A percentile compares a stretch with the other conserved stretches of the same genome.
These are phyloP conservation scores for Penicillium sp. DNA, from an alignment of 2,329 filamentous ascomycete genomes.

Conservation along the genomic window DNA sequence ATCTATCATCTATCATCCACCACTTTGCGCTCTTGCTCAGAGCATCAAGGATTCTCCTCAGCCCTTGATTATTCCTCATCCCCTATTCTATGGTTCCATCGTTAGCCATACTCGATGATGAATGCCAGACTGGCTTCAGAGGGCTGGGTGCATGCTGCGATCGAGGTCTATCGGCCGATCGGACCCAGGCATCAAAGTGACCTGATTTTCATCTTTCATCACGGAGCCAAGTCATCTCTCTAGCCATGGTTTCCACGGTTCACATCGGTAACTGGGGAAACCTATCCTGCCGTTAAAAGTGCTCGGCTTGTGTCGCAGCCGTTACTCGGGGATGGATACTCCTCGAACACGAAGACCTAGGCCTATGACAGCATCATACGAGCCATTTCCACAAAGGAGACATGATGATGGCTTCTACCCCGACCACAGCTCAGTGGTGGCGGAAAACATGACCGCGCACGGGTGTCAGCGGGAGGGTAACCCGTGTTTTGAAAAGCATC, in stretches of 20 bases:
- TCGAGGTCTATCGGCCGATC: constrained; percentile 2
- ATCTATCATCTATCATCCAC: neutral
- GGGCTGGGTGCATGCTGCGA: neutral
- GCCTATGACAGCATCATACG: neutral
- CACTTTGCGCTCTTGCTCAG: neutral
- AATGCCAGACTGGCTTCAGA: neutral
- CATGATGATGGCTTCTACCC: neutral
- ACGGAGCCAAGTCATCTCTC: neutral
- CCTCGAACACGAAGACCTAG: neutral
- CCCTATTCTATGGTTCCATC: neutral
- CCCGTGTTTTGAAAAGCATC: constrained; percentile 19
- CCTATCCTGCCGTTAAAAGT: neutral
- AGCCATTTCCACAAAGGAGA: neutral
- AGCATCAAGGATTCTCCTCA: neutral
- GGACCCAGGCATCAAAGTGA: neutral
- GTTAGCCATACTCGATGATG: constrained; percentile 2
- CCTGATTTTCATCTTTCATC: neutral
- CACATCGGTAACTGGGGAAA: neutral
- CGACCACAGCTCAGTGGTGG: constrained; percentile 12
- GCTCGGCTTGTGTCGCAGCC: neutral
- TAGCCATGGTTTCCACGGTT: neutral
- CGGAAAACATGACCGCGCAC: constrained; percentile 22
- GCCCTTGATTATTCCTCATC: neutral
- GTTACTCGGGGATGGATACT: neutral
- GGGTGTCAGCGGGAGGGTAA: constrained; percentile 21